Evolutionary conservation across 169 alveolate genomes (phyloP).

Genomic region (Plasmodium sp.): DNA sequence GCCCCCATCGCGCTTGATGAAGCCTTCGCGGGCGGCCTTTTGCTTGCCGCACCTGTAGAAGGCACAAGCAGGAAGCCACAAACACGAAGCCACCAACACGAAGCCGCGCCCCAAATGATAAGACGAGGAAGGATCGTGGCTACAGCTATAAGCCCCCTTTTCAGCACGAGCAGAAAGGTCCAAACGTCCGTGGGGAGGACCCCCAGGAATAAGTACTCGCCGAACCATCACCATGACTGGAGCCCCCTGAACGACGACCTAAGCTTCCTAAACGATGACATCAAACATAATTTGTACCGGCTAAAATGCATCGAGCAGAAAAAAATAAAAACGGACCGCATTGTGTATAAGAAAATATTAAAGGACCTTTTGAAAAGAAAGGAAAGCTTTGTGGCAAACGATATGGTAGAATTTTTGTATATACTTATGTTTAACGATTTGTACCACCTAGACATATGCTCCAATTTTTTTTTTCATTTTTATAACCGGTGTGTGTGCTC

Average conservation of each 20-base stretch:
- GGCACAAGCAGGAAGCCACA: background rate
- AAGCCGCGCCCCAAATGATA: conserved; percentile 27
- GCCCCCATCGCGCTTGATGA: background rate
- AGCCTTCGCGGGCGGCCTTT: background rate
- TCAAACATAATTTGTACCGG: conserved; percentile 54
- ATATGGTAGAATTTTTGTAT: conserved; percentile 38
- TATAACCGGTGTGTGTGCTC: conserved; percentile 48
- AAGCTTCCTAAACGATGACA: conserved; percentile 39
- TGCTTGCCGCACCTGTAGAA: background rate
- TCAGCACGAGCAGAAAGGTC: conserved; percentile 1
- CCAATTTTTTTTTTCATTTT: conserved; percentile 57
- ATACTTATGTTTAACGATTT: conserved; percentile 68
- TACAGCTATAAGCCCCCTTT: background rate
- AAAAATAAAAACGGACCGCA: conserved; percentile 71
- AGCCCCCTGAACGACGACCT: background rate
- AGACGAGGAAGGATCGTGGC: conserved; percentile 9
- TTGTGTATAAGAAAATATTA: conserved; percentile 63
- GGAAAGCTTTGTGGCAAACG: conserved; percentile 55
- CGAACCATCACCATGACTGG: background rate
- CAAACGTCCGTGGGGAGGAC: conserved; percentile 15
- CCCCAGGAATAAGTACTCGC: background rate
- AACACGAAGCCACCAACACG: background rate
- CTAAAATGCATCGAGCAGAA: conserved; percentile 73
- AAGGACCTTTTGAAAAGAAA: conserved; percentile 55
- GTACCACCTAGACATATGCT: conserved; percentile 60